Percentiles rank a stretch among this genome's conserved stretches.
Conservation (phyloP, 805 yeast species). For the Wickerhamomyces sydowiorum region DNA sequence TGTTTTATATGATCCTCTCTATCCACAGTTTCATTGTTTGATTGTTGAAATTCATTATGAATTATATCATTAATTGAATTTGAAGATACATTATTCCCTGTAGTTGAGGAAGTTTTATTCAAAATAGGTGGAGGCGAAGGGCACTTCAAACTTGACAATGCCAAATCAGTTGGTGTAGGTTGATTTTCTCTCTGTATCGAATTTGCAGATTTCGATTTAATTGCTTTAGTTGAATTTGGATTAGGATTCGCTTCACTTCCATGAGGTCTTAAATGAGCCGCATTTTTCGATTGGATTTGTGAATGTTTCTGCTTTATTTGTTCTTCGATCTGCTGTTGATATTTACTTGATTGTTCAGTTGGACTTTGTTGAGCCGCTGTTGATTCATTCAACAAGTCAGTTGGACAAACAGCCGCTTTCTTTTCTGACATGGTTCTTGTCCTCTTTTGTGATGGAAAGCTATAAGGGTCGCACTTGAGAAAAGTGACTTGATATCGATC, state of each 20-base stretch:
- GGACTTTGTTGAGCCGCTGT: neutral
- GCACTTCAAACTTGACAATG: constrained; percentile 53
- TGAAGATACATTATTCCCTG: constrained; percentile 19
- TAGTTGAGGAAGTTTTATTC: constrained; percentile 24
- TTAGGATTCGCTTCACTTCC: too few species aligned
- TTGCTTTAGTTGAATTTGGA: neutral
- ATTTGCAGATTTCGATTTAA: neutral
- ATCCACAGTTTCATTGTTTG: neutral
- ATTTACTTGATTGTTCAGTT: constrained; percentile 3
- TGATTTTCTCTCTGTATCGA: neutral
- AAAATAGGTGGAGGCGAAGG: constrained; percentile 74
- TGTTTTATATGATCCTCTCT: neutral
- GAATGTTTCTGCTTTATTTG: constrained; percentile 1
- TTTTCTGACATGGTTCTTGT: neutral
- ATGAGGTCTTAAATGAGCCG: neutral
- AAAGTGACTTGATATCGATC: too few species aligned
- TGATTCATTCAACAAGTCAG: neutral
- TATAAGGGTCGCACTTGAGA: too few species aligned
- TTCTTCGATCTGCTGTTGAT: constrained; percentile 4
- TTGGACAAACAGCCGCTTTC: neutral
- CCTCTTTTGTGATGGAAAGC: too few species aligned
- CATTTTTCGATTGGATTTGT: neutral
- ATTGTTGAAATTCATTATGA: constrained; percentile 9
- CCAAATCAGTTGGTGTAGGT: constrained; percentile 47
- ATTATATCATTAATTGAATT: constrained; percentile 21